These are phyloP conservation scores for Pugionium dolabratum DNA, from an alignment of 345 rosid species.

Conservation along the genomic window DNA sequence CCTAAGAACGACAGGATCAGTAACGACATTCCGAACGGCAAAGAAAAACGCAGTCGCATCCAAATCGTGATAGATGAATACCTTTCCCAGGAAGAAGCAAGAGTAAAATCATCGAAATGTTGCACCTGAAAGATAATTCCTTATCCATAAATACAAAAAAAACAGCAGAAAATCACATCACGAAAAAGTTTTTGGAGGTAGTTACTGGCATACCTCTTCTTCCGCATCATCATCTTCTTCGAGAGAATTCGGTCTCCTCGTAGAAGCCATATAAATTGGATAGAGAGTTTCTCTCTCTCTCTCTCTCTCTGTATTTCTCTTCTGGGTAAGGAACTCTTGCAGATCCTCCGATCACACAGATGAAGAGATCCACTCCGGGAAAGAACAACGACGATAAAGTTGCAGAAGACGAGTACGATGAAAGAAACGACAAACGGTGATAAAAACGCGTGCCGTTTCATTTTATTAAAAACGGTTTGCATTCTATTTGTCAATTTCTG, in stretches of 20 bases:
- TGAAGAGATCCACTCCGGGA: conserved; percentile 31
- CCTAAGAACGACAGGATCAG: conserved; percentile 44
- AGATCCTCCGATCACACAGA: conserved; percentile 41
- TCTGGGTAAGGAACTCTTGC: conserved; percentile 22
- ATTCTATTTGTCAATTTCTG: not conserved
- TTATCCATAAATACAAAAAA: conserved; percentile 28
- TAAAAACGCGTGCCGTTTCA: conserved; percentile 39
- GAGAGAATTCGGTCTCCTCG: conserved; percentile 45
- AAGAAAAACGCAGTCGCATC: conserved; percentile 8
- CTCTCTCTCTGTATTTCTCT: not conserved
- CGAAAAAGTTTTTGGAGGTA: not conserved
- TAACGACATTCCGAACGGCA: conserved; percentile 1
- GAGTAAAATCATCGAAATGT: conserved; percentile 92
- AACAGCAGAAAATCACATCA: not conserved
- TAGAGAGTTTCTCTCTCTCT: not conserved
- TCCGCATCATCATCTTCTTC: conserved; percentile 57
- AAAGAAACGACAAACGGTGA: not conserved
- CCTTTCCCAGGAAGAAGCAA: conserved; percentile 99
- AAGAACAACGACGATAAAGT: conserved; percentile 17
- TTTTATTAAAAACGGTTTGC: conserved; percentile 15
- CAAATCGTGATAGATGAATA: conserved; percentile 34
- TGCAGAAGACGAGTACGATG: too few species aligned
- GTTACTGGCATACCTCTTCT: conserved; percentile 42
- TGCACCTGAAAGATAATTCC: conserved; percentile 54
- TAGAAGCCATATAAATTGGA: conserved; percentile 59